Conservation (phyloP, 306 rosid species). For the Sicyos baderoa region DNA sequence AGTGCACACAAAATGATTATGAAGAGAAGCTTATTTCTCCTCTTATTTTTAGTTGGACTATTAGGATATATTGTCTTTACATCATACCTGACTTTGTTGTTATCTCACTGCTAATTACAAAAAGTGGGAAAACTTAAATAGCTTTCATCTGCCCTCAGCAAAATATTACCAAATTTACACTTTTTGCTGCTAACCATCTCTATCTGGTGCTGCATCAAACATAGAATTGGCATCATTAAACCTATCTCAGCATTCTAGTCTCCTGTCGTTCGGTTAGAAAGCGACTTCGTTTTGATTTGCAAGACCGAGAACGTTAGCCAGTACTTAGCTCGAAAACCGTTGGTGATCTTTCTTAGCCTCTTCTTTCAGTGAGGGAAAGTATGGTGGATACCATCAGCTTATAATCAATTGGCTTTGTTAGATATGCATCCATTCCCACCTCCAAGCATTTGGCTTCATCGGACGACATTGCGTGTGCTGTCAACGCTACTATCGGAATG, state of each 20-base stretch:
- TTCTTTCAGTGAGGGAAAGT: slow-evolving; percentile 65
- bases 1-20: background rate
- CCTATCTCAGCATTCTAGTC: too few relatives aligned
- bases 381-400: slow-evolving; percentile 94
- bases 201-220: slow-evolving; percentile 8
- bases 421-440: slow-evolving; percentile 99
- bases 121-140: background rate
- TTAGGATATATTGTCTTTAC: too few relatives aligned
- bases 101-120: slow-evolving; percentile 4
- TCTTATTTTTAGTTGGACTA: background rate
- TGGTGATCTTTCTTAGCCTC: slow-evolving; percentile 14
- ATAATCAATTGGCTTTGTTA: slow-evolving; percentile 94
- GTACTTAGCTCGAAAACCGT: background rate
- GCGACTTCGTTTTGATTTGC: background rate
- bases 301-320: background rate
- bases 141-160: background rate
- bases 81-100: slow-evolving; percentile 7
- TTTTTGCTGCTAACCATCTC: background rate
- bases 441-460: slow-evolving; percentile 97
- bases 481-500: slow-evolving; percentile 87
- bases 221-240: background rate
- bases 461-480: slow-evolving; percentile 98
- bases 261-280: background rate
- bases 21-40: background rate
- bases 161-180: background rate